Conservation (phyloP, 768 basidiomycete species). For the Hypsizygus marmoreus region DNA sequence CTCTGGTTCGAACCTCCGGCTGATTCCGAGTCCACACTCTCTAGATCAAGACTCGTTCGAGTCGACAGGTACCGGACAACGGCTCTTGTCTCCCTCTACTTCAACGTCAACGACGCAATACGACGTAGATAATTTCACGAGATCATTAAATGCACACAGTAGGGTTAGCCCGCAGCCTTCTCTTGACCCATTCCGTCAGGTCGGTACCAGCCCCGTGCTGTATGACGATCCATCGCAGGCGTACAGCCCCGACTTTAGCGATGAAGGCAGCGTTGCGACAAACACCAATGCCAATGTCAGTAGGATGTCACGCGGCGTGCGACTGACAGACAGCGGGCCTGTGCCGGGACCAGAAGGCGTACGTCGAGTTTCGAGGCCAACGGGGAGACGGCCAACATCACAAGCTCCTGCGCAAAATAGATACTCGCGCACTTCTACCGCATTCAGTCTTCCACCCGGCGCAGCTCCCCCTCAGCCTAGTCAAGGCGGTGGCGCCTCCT, state of each 20-base stretch:
- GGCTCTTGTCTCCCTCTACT: slow-evolving; percentile 30
- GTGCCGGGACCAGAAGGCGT: slow-evolving; percentile 80
- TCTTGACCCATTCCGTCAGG: slow-evolving; percentile 58
- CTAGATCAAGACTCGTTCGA: slow-evolving; percentile 43
- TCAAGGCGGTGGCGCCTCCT: slow-evolving; percentile 18
- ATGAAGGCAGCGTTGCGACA: slow-evolving; percentile 32
- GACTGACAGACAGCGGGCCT: slow-evolving; percentile 81
- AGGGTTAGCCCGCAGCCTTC: too few species aligned
- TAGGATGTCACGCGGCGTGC: slow-evolving; percentile 67
- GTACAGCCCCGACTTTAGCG: slow-evolving; percentile 34
- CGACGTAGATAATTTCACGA: slow-evolving; percentile 22
- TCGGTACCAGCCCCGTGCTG: slow-evolving; percentile 39
- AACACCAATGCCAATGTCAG: slow-evolving; percentile 31
- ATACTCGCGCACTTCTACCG: slow-evolving; percentile 65
- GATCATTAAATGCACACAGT: slow-evolving; percentile 24
- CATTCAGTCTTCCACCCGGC: slow-evolving; percentile 66
- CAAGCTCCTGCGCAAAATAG: slow-evolving; percentile 65
- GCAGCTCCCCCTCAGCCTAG: slow-evolving; percentile 64
- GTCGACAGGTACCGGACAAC: slow-evolving; percentile 28
- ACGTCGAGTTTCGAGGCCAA: slow-evolving; percentile 70
- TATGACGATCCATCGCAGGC: slow-evolving; percentile 16
- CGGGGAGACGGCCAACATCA: slow-evolving; percentile 58
- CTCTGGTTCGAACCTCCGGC: slow-evolving; percentile 42
- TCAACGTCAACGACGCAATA: slow-evolving; percentile 10
- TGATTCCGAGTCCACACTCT: slow-evolving; percentile 43